phyloP scores from a whole-genome alignment of 306 rosid species.

The Biancaea sappan region DNA sequence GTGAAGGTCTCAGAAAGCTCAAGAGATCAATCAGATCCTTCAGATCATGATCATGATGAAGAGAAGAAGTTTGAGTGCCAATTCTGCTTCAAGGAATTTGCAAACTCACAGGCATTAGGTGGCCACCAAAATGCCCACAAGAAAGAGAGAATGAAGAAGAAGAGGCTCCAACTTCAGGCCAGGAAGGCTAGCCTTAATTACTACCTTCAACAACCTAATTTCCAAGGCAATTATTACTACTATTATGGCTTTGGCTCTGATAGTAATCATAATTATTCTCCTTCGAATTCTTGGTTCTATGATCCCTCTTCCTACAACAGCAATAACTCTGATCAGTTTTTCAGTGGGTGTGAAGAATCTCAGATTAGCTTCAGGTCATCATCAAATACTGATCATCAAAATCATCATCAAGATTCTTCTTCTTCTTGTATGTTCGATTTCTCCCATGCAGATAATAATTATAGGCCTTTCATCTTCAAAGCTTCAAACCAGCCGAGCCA shows the following conservation, averaged over 20 bases:
- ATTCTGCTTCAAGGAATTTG: conserved; percentile 81
- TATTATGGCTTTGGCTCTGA: conserved; percentile 40
- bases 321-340: conserved; percentile 33
- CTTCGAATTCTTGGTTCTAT: conserved; percentile 66
- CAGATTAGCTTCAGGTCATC: conserved; percentile 67
- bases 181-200: conserved; percentile 69
- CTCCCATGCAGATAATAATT: conserved; percentile 40
- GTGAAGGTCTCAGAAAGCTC: conserved; percentile 29
- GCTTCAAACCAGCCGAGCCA: conserved; percentile 50
- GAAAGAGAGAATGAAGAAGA: conserved; percentile 96
- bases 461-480: conserved; percentile 40
- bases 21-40: not conserved
- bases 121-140: conserved; percentile 99
- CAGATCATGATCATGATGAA: not conserved
- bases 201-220: conserved; percentile 63
- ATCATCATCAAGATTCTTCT: not conserved
- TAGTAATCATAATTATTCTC: not conserved
- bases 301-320: conserved; percentile 56
- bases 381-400: conserved; percentile 35
- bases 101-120: conserved; percentile 92
- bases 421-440: conserved; percentile 52
- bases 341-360: conserved; percentile 54
- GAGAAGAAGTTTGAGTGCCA: conserved; percentile 79
- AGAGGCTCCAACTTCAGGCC: conserved; percentile 87
- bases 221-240: conserved; percentile 36